Evolutionary conservation across 345 rosid species (phyloP).

Genomic region (Eucalyptus grandis): DNA sequence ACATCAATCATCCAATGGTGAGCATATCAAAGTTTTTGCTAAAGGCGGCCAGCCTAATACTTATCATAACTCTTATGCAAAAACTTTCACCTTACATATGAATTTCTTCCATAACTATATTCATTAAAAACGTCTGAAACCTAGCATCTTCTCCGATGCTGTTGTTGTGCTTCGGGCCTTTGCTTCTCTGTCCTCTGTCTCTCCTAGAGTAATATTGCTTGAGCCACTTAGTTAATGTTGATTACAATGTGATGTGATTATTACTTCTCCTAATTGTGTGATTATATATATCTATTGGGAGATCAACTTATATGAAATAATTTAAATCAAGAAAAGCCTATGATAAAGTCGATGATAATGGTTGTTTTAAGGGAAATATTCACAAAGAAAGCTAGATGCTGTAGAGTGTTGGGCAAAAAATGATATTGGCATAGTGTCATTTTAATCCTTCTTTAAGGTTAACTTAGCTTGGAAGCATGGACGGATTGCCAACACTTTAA

Average conservation of each 20-base stretch:
- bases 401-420: not conserved
- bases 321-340: not conserved
- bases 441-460: not conserved
- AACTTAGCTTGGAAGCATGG: not conserved
- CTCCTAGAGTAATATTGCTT: not conserved
- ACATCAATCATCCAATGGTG: not conserved
- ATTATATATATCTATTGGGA: not conserved
- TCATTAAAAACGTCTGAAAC: not conserved
- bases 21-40: not conserved
- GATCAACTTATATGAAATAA: not conserved
- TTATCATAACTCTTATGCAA: not conserved
- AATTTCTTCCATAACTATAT: not conserved
- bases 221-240: not conserved
- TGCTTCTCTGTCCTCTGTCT: not conserved
- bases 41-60: not conserved
- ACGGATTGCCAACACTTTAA: not conserved
- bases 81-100: not conserved
- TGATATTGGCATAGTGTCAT: not conserved
- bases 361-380: not conserved
- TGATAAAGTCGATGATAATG: not conserved
- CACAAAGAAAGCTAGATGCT: not conserved
- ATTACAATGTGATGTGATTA: not conserved
- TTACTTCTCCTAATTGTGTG: not conserved
- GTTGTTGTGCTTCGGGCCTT: not conserved
- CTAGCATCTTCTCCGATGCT: not conserved